Conservation (phyloP, 495 filamentous ascomycete genomes). For the Astrocystis sublimbata region DNA sequence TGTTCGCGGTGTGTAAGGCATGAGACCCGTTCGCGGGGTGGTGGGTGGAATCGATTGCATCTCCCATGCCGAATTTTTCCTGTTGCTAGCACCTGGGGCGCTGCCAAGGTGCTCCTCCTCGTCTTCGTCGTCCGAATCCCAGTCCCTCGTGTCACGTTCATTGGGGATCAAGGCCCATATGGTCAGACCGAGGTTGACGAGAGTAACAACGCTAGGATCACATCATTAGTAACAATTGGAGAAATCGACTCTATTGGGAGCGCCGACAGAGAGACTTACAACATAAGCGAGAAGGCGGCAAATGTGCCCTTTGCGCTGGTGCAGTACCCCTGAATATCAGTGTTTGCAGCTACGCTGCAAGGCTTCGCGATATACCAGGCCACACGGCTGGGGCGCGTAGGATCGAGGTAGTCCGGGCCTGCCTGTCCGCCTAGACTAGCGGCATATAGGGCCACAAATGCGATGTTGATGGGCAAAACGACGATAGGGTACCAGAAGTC, state of each 20-base stretch:
- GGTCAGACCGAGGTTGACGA: conserved; percentile 56
- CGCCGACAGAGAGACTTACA: conserved; percentile 54
- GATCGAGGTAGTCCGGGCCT: conserved; percentile 77
- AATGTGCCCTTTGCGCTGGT: conserved; percentile 74
- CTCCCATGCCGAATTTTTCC: conserved; percentile 35
- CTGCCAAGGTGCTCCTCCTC: conserved; percentile 17
- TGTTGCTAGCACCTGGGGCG: not conserved
- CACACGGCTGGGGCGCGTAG: conserved; percentile 62
- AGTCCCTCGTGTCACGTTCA: conserved; percentile 41
- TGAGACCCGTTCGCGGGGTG: conserved; percentile 28
- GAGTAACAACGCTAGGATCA: conserved; percentile 52
- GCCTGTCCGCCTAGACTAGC: conserved; percentile 71
- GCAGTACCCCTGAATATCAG: conserved; percentile 65
- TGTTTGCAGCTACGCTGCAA: conserved; percentile 63
- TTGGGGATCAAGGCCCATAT: conserved; percentile 65
- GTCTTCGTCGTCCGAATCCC: conserved; percentile 31
- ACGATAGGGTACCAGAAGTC: conserved; percentile 72
- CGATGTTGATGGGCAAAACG: conserved; percentile 57
- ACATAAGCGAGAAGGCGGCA: conserved; percentile 66
- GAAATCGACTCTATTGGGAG: no score
- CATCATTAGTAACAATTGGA: conserved; percentile 10
- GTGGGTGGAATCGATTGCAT: conserved; percentile 43
- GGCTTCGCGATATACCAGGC: conserved; percentile 84
- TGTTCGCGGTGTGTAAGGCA: conserved; percentile 55
- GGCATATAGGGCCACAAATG: conserved; percentile 63